Evolutionary conservation across 768 basidiomycete genomes (phyloP).

Genomic region (Rhodotorula sphaerocarpa): DNA sequence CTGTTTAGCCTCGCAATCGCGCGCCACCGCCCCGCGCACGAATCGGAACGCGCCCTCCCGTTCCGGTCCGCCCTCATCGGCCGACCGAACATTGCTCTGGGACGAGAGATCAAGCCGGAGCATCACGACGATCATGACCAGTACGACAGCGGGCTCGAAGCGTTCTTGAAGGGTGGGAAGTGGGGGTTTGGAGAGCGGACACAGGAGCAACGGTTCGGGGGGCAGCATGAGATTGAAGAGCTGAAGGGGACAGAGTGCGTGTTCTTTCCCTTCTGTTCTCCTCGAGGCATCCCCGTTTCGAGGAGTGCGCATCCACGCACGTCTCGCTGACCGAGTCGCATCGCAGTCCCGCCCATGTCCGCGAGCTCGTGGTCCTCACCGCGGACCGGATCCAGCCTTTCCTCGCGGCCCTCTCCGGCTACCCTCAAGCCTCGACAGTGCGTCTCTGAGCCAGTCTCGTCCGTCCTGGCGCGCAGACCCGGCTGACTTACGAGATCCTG

Average conservation of each 20-base stretch:
- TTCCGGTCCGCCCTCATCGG: slow-evolving; percentile 23
- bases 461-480: not conserved
- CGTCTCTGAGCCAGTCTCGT: not conserved
- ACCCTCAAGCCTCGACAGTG: slow-evolving; percentile 5
- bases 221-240: slow-evolving; percentile 1
- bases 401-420: slow-evolving; percentile 13
- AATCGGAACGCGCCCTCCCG: not conserved
- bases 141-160: slow-evolving; percentile 17
- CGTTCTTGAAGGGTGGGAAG: slow-evolving; percentile 25
- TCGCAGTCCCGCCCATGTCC: not conserved
- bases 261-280: not conserved
- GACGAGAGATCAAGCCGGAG: slow-evolving; percentile 22
- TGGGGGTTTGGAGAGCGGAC: slow-evolving; percentile 25
- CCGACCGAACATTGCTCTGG: slow-evolving; percentile 21
- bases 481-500: too few species aligned
- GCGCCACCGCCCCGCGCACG: not conserved
- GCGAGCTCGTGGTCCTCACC: slow-evolving; percentile 24
- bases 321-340: too few species aligned
- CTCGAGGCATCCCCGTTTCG: too few species aligned
- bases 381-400: slow-evolving; percentile 28
- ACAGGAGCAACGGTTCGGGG: not conserved
- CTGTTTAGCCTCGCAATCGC: slow-evolving; percentile 14
- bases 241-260: slow-evolving; percentile 15
- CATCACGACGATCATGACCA: not conserved
- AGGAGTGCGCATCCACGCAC: too few species aligned